Evolutionary conservation across 2,329 filamentous ascomycete genomes (phyloP), one percentile per base, ranked within the genome.

Genomic region (Nakataea oryzae): DNA sequence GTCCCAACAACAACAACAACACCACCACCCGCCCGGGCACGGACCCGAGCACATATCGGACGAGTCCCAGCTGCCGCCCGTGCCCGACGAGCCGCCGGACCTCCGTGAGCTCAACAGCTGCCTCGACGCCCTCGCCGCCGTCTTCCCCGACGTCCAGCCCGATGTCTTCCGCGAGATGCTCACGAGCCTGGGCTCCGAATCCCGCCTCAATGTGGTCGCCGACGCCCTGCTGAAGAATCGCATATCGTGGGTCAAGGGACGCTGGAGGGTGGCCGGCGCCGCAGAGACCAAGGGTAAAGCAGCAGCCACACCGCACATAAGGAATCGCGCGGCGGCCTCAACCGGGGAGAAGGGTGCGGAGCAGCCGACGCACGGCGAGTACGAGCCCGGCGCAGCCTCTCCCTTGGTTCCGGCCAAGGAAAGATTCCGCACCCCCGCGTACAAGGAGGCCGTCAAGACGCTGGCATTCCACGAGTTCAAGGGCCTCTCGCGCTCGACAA

Each of bases 121-220:
- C 67, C 83, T 95, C 65, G 82, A 84, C 64, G 84, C 81, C 14
- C 81, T 95, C 56, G 84, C 86, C 27, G 84, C 84, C 58, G 81
- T 93, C 11, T 95, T 95, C 66, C 90, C 90, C 30, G 85, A 93
- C 73, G 79, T 93, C n/a, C 88, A 91, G 73, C 80, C 90, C 64
- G 89, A 93, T 67, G 90, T 93, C 24, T 91, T 95, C 70, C 84
- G 90, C 57, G 90, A 93, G 76, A 89, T 95, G 83, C 83, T 95
- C 59, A 76, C 81, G 54, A 88, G 80, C 69, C 88, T 93, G 70
- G 87, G 88, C 68, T 85, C 87, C 68, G 88, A 93, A 73, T 93
- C 89, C 65, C 80, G 89, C 66, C 75, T 93, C 28, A 87, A 90
- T 56, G 81, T 95, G 59, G 87, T 93, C 30, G 90, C 90, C 14